Evolutionary conservation across 2,329 filamentous ascomycete species (phyloP), one percentile per base, ranked within the genome.

Genomic region (Diaporthe sp.): DNA sequence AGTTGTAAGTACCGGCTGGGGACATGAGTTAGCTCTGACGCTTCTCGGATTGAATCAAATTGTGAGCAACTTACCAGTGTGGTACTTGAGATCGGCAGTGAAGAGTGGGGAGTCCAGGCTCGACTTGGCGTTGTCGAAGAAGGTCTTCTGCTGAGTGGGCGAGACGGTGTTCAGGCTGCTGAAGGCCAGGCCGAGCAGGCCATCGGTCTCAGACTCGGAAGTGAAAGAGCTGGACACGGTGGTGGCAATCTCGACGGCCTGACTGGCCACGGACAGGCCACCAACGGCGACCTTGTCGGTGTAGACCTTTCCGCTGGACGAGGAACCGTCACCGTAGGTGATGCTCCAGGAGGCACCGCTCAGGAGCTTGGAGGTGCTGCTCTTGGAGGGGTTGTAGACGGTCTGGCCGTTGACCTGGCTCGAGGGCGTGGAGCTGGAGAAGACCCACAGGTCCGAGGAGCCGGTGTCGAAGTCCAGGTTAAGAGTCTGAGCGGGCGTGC

Each of bases 381-480:
- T 81, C 73, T 78, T 79, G 73, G 71, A 72, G 9, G 82, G 82
- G 65, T 73, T 76, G 79, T 85, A 84, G 73, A 80, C 47, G 17
- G 74, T 78, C 78, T 83, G 83, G 71, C 81, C 79, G 34, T 78
- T 75, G 71, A 80, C 42, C 73, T 71, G 39, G 79, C 71, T 53
- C 15, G 73, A 67, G 5, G 76, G 74, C 28, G 81, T 82, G 65
- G 80, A 79, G 73, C 78, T 79, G 79, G 80, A 81, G 77, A 84
- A 85, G 67, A 84, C 82, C 84, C 83, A 85, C 42, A 84, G 80
- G 74, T 88, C 86, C 5, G 85, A 85, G 5, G 85, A 87, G 2
- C 86, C 86, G 4, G 86, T 88, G 72, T 88, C 86, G 70, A 88
- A 86, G 78, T 87, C 84, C 65, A 87, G 79, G 72, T 85, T 84